Percentiles rank a stretch among this genome's conserved stretches.
Evolutionary conservation across 176 grass and related monocot species (phyloP).

Genomic region (Aegilops sharonensis): DNA sequence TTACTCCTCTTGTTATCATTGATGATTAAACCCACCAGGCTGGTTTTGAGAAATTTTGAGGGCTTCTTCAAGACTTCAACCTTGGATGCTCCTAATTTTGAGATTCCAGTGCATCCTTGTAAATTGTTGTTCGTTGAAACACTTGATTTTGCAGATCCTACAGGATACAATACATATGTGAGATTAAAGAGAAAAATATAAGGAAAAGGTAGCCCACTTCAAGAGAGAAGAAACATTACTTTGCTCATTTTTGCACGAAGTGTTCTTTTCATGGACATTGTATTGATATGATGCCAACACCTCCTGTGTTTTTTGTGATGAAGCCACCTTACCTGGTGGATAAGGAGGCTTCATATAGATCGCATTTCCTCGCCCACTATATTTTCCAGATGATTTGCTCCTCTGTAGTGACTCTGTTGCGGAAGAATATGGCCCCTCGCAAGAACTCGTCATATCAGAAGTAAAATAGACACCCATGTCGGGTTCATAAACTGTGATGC

Average conservation of each 20-base stretch:
- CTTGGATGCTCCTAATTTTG: constrained; percentile 57
- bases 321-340: constrained; percentile 38
- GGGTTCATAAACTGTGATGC: constrained; percentile 51
- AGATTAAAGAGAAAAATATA: constrained; percentile 7
- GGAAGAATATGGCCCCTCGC: constrained; percentile 46
- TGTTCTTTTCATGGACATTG: constrained; percentile 51
- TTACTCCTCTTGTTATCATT: constrained; percentile 95
- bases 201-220: constrained; percentile 12
- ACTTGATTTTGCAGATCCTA: constrained; percentile 53
- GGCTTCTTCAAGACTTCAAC: constrained; percentile 69
- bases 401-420: constrained; percentile 34
- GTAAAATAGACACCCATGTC: constrained; percentile 47
- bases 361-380: constrained; percentile 51
- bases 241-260: constrained; percentile 64
- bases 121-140: constrained; percentile 41
- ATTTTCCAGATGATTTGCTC: constrained; percentile 53
- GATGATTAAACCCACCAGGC: constrained; percentile 88
- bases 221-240: constrained; percentile 41
- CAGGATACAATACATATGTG: constrained; percentile 36
- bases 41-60: constrained; percentile 80
- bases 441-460: constrained; percentile 56
- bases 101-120: constrained; percentile 44
- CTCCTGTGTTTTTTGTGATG: constrained; percentile 69
- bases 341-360: constrained; percentile 71
- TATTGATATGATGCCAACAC: constrained; percentile 49